These are phyloP conservation scores for Leptoxyphium fumago DNA, from an alignment of 2,329 filamentous ascomycete species.

Conservation along the genomic window DNA sequence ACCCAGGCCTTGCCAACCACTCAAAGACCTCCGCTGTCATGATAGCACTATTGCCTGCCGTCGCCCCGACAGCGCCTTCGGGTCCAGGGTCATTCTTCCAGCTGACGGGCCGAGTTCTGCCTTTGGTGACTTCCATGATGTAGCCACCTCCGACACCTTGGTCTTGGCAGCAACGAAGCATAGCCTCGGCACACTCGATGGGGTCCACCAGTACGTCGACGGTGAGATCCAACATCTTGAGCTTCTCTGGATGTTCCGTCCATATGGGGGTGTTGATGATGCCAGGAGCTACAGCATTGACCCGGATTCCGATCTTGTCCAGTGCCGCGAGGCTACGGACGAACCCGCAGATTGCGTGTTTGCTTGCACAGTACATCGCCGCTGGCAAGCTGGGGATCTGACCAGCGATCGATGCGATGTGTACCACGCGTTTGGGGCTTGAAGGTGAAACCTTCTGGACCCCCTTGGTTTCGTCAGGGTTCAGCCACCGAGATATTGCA, in stretches of 20 bases:
- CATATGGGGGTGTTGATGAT: conserved; percentile 48
- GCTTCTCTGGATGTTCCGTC: conserved; percentile 47
- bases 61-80: conserved; percentile 24
- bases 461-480: conserved; percentile 13
- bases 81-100: conserved; percentile 41
- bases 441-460: conserved; percentile 17
- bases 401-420: conserved; percentile 31
- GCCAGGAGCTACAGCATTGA: conserved; percentile 46
- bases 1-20: conserved; percentile 33
- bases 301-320: conserved; percentile 38
- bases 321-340: conserved; percentile 36
- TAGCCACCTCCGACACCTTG: conserved; percentile 34
- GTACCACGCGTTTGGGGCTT: conserved; percentile 32
- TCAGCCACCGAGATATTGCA: conserved; percentile 31
- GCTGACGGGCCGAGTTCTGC: conserved; percentile 34
- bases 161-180: conserved; percentile 41
- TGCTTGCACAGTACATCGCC: conserved; percentile 31
- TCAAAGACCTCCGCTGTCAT: conserved; percentile 36
- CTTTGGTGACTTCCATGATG: conserved; percentile 41
- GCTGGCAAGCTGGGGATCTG: conserved; percentile 23
- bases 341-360: conserved; percentile 32
- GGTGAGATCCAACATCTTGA: conserved; percentile 33
- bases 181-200: conserved; percentile 44
- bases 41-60: conserved; percentile 23
- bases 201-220: conserved; percentile 45